Conservation (phyloP, 768 basidiomycete genomes). For the Panellus pusillus region DNA sequence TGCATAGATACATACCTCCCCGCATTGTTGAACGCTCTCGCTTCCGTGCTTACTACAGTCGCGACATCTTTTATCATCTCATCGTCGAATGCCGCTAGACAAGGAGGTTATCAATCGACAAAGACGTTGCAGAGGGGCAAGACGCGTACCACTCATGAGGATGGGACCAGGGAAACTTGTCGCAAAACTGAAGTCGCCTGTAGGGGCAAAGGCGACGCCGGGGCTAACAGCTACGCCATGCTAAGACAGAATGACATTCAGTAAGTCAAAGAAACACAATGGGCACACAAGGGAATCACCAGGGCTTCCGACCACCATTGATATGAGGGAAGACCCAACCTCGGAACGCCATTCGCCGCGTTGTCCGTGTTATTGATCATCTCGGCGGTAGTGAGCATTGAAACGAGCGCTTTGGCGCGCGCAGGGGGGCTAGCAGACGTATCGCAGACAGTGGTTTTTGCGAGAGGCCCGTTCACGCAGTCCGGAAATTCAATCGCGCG, state of each 20-base stretch:
- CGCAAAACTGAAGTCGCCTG: conserved; percentile 55
- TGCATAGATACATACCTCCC: conserved; percentile 32
- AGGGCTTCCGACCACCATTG: conserved; percentile 64
- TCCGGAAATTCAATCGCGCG: conserved; percentile 39
- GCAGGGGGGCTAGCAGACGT: conserved; percentile 41
- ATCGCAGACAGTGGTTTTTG: conserved; percentile 48
- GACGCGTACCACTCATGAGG: conserved; percentile 33
- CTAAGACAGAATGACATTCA: conserved; percentile 25
- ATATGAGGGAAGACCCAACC: conserved; percentile 56
- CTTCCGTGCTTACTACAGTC: conserved; percentile 54
- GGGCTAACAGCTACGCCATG: conserved; percentile 57
- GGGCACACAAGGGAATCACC: conserved; percentile 29
- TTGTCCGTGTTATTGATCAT: conserved; percentile 53
- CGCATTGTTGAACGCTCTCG: conserved; percentile 57
- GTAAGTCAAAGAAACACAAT: neutral
- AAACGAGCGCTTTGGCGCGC: conserved; percentile 51
- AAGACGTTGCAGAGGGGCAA: too few relatives aligned
- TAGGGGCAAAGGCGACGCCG: conserved; percentile 48
- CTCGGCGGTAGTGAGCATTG: conserved; percentile 51
- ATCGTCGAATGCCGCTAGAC: conserved; percentile 51
- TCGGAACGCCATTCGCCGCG: conserved; percentile 48
- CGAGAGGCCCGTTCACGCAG: conserved; percentile 45
- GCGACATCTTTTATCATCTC: conserved; percentile 49
- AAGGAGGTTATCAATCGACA: too few relatives aligned
- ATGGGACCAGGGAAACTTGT: conserved; percentile 63